Evolutionary conservation across 2,329 filamentous ascomycete species (phyloP), one percentile per base, ranked within the genome.

Genomic region (Parastagonospora nodorum): DNA sequence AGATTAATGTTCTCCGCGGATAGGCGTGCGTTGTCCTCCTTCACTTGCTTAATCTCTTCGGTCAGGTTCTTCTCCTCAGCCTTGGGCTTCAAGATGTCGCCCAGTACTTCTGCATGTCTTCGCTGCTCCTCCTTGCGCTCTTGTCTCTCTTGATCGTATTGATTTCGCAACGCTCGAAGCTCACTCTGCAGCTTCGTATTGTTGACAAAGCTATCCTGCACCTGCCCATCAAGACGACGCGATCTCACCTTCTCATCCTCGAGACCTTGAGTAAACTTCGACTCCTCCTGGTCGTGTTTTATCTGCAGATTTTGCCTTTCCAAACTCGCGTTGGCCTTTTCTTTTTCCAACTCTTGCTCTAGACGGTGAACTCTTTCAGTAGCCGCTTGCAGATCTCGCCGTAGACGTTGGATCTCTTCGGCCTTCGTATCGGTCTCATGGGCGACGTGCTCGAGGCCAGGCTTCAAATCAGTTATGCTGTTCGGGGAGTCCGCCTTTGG

Each of bases 91-190:
- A 32, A 39, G 37, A 45, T 24, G 11, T 53, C 32, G 14, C 40
- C 15, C 6, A 52, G 10, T 12, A 55, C 43, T 9, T 16, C 16
- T 39, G 47, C 41, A 28, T 56, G 41, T 4, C 50, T 35, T 8
- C 44, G 42, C 16, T 29, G 40, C 24, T 35, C 37, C 16, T 27
- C 27, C 8, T 42, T 16, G 27, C 19, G 28, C n/a, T 7, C 31
- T 15, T 35, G 8, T 15, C 31, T 45, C 24, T 47, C n/a, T 35
- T 38, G 16, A 1, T 49, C 35, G 8, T 33, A 27, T 3, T 14
- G 8, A 15, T 15, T 9, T 24, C 42, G 38, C 19, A 39, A 10
- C 11, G 41, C 33, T 16, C n/a, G 10, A 2, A 45, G 37, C 15
- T 51, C 50, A 19, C 10, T 12, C 2, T 29, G 10, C 7, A 47